Conservation (phyloP, 179 eudicot genomes). For the Dionaea muscipula region DNA sequence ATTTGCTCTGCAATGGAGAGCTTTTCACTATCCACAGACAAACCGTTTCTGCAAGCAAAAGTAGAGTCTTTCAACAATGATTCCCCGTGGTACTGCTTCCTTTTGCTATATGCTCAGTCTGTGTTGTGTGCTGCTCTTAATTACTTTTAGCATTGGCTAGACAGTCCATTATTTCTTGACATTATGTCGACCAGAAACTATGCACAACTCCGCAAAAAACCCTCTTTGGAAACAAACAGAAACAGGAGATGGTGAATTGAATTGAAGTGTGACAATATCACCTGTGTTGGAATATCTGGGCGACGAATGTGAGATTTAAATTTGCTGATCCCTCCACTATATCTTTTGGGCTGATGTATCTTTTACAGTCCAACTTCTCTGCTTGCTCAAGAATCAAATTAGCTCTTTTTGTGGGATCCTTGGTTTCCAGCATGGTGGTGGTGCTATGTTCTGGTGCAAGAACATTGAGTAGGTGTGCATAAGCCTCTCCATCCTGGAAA, state of each 20-base stretch:
- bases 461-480: conserved; percentile 72
- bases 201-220: too few species aligned
- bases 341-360: conserved; percentile 65
- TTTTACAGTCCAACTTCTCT: conserved; percentile 61
- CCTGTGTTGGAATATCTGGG: conserved; percentile 76
- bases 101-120: too few species aligned
- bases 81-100: too few species aligned
- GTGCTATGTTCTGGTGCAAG: conserved; percentile 77
- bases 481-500: conserved; percentile 82
- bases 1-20: conserved; percentile 37
- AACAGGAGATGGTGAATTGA: too few species aligned
- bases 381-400: conserved; percentile 65
- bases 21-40: conserved; percentile 23
- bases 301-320: conserved; percentile 72
- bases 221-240: too few species aligned
- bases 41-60: conserved; percentile 32
- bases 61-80: not conserved
- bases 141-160: too few species aligned
- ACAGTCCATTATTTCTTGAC: too few species aligned
- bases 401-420: conserved; percentile 67
- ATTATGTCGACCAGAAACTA: too few species aligned
- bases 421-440: conserved; percentile 30
- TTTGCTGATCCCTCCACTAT: conserved; percentile 74
- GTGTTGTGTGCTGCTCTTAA: too few species aligned
- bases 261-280: conserved; percentile 7